These are phyloP conservation scores for Pseudogymnoascus sp. DNA, from an alignment of 2,329 filamentous ascomycete genomes.

Conservation along the genomic window DNA sequence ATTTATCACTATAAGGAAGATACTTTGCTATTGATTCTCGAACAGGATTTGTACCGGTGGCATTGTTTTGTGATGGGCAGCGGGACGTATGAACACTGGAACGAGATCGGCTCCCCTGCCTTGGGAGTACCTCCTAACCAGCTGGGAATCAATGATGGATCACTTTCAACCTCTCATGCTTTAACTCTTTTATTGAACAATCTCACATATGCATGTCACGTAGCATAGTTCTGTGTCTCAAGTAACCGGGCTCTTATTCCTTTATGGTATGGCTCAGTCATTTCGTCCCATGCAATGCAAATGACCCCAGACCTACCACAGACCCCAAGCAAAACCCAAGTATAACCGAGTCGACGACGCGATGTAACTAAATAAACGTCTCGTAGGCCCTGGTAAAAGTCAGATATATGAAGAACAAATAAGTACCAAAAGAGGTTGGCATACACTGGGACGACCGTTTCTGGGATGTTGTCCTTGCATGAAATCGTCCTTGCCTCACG, in stretches of 20 bases:
- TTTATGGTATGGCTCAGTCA: slow-evolving; percentile 8
- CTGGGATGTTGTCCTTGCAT: slow-evolving; percentile 74
- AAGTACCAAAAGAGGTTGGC: slow-evolving; percentile 32
- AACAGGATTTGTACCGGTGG: neutral
- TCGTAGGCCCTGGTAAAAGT: slow-evolving; percentile 16
- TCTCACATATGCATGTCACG: neutral
- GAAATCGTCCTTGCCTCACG: slow-evolving; percentile 74
- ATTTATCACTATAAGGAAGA: neutral
- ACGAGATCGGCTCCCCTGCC: neutral
- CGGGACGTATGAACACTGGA: neutral
- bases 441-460: slow-evolving; percentile 71
- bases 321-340: slow-evolving; percentile 9
- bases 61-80: neutral
- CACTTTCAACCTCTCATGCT: neutral
- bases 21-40: neutral
- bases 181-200: neutral
- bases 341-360: slow-evolving; percentile 1
- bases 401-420: slow-evolving; percentile 99
- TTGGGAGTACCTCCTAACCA: neutral
- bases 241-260: slow-evolving; percentile 9
- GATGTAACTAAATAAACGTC: slow-evolving; percentile 9
- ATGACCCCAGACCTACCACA: slow-evolving; percentile 7
- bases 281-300: slow-evolving; percentile 4
- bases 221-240: neutral
- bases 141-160: neutral